Conservation (phyloP, 768 basidiomycete genomes). For the Kwoniella botswanensis region DNA sequence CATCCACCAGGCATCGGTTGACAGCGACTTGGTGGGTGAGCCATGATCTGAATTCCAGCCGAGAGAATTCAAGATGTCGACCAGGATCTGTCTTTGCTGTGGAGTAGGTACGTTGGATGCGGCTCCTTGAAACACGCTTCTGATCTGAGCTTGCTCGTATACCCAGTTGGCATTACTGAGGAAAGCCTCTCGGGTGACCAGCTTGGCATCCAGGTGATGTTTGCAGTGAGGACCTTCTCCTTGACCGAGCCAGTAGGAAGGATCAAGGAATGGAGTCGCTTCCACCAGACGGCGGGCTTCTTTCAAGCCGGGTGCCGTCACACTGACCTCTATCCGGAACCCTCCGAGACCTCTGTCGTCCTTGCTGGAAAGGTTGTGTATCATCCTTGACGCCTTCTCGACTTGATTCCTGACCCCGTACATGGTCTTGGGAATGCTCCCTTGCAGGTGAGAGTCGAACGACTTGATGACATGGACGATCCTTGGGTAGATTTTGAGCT, state of each 20-base stretch:
- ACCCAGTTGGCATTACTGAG: constrained; percentile 41
- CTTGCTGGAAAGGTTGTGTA: constrained; percentile 22
- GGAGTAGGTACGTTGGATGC: no score
- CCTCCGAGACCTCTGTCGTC: constrained; percentile 22
- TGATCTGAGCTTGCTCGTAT: constrained; percentile 19
- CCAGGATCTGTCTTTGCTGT: neutral
- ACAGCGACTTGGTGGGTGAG: no score
- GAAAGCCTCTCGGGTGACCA: constrained; percentile 18
- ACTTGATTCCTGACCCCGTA: constrained; percentile 12
- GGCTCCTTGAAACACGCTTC: no score
- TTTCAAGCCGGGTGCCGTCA: constrained; percentile 11
- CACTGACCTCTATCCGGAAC: constrained; percentile 38
- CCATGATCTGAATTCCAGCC: no score
- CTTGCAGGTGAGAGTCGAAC: constrained; percentile 36
- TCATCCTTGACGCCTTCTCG: constrained; percentile 16
- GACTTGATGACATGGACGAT: constrained; percentile 42
- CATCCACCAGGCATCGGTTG: no score
- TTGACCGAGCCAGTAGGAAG: constrained; percentile 20
- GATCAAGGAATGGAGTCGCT: constrained; percentile 27
- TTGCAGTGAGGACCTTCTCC: constrained; percentile 1
- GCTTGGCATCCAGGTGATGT: neutral
- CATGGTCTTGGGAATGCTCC: constrained; percentile 21
- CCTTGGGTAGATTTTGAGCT: constrained; percentile 36
- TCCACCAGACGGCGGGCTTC: constrained; percentile 5
- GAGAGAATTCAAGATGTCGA: neutral